Evolutionary conservation across 768 basidiomycete species (phyloP), one percentile per base, ranked within the genome.

Genomic region (Xerocomus spinulosus): DNA sequence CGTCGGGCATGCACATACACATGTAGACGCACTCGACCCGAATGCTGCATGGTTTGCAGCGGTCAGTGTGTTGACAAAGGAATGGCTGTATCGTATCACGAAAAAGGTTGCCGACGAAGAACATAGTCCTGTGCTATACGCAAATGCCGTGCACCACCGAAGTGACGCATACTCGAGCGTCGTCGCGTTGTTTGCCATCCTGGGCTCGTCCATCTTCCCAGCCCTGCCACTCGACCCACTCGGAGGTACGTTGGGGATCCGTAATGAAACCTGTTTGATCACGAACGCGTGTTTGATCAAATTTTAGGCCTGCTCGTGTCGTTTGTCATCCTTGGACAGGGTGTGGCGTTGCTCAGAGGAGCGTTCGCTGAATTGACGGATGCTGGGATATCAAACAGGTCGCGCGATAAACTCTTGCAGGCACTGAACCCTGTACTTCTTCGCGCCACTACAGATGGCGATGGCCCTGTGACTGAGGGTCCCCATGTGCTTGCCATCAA

Each of bases 91-190:
- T 68, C 75, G 93, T 35, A 71, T 85, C 38, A 98, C 93, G 39
- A 87, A 87, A 61, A 80, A 77, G 46, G 94, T 99, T 25, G 96
- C 95, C 10, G 82, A 90, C 48, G 81, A 91, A 57, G 93, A 97
- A 67, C 83, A 83, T 58, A 91, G 87, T 59, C 89, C 91, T 4
- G 96, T 99, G 1, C 70, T 99, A 44, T 73, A 85, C 17, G 96
- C 96, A n/a, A 99, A 98, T 64, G 96, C 95, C 6, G 78, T 93
- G 47, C 95, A 98, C 66, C 96, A 99, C 69, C 80, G 96, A n/a
- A 93, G 90, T 54, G 96, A 99, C 65, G 92, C 92, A 6, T 92
- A 93, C 61, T 93, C 92, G 3, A 94, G 92, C 57, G 56, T 86
- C 41, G 92, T 99, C 45, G 92, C 94, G 10, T 79, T 98, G 46